Evolutionary conservation across 352 stramenopile genomes (phyloP).

Genomic region (Globisporangium emineosum): DNA sequence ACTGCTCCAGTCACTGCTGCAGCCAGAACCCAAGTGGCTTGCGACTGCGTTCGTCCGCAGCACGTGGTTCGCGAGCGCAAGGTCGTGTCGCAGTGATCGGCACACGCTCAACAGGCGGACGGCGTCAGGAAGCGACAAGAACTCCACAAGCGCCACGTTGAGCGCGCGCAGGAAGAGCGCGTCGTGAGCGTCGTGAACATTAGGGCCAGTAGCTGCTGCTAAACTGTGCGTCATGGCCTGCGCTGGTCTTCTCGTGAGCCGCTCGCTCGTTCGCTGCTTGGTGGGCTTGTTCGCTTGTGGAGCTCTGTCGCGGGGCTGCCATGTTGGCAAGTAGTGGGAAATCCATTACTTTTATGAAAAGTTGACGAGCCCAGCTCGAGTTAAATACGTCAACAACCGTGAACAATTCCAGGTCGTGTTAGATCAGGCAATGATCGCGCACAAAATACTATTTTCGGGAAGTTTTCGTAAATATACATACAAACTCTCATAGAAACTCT

Average conservation of each 20-base stretch:
- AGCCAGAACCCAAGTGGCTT: neutral
- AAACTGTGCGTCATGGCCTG: neutral
- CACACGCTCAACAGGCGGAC: conserved; percentile 5
- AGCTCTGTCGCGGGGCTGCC: too few species aligned
- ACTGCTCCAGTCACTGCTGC: conserved; percentile 12
- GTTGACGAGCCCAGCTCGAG: too few species aligned
- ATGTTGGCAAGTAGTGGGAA: too few species aligned
- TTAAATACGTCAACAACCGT: too few species aligned
- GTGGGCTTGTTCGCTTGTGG: too few species aligned
- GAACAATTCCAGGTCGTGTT: too few species aligned
- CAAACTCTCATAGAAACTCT: too few species aligned
- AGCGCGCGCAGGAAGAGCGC: neutral
- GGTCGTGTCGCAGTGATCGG: conserved; percentile 5
- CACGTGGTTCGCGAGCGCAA: conserved; percentile 2
- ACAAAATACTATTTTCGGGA: too few species aligned
- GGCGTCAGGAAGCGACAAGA: conserved; percentile 3
- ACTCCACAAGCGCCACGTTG: conserved; percentile 7
- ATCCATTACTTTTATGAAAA: too few species aligned
- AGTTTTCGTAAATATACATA: too few species aligned
- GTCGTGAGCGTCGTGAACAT: neutral
- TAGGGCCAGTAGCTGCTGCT: neutral
- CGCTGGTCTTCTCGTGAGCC: neutral
- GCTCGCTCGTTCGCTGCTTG: neutral
- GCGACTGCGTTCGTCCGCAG: neutral
- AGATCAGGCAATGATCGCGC: too few species aligned